phyloP scores from a whole-genome alignment of 768 basidiomycete genomes.

The Amanita thiersii region DNA sequence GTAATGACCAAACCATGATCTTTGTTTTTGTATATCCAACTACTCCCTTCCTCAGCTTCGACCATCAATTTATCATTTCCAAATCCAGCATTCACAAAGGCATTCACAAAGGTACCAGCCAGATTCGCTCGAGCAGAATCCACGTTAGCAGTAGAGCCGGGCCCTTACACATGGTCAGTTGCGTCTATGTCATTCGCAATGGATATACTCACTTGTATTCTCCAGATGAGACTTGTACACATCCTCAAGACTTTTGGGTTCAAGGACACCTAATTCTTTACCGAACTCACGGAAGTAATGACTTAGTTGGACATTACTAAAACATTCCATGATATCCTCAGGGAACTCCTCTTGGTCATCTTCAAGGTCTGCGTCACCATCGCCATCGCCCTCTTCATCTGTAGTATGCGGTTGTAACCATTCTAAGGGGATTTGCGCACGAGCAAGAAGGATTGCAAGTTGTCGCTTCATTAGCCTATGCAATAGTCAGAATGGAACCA shows the following conservation, averaged over 20 bases:
- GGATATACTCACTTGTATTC: constrained; percentile 54
- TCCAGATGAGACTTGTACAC: constrained; percentile 97
- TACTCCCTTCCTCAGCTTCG: constrained; percentile 89
- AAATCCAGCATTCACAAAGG: constrained; percentile 97
- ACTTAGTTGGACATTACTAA: constrained; percentile 83
- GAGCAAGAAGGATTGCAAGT: constrained; percentile 88
- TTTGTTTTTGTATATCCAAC: constrained; percentile 99
- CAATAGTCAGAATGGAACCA: background rate
- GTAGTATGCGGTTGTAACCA: constrained; percentile 65
- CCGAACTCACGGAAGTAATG: constrained; percentile 85
- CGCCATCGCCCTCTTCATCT: constrained; percentile 41
- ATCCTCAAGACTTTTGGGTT: constrained; percentile 90
- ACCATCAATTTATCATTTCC: constrained; percentile 99
- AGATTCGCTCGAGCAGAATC: constrained; percentile 93
- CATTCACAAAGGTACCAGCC: constrained; percentile 97
- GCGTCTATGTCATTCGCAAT: background rate
- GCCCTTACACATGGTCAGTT: constrained; percentile 30
- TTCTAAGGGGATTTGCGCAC: constrained; percentile 83
- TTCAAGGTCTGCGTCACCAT: constrained; percentile 45
- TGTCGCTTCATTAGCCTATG: constrained; percentile 85
- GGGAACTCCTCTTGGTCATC: constrained; percentile 58
- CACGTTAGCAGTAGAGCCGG: constrained; percentile 63
- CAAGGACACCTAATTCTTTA: constrained; percentile 84
- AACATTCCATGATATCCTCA: constrained; percentile 77
- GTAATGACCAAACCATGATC: constrained; percentile 64